These are phyloP conservation scores for Colletotrichum euphorbiae DNA, from an alignment of 2,329 filamentous ascomycete genomes.

Conservation along the genomic window DNA sequence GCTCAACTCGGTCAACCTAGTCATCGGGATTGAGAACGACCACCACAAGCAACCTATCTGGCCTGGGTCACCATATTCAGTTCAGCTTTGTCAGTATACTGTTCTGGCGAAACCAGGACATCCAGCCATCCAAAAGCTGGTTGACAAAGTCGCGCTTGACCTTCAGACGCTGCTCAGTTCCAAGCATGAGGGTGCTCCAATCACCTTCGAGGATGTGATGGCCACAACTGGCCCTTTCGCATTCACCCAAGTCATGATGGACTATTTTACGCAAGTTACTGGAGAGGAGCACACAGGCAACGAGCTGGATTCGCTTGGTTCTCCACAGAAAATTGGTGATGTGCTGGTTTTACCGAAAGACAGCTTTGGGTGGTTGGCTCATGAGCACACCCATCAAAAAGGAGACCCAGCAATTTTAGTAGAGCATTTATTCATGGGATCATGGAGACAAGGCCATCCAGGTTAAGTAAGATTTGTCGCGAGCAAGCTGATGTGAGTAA, in stretches of 20 bases:
- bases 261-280: conserved; percentile 45
- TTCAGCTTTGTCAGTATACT: conserved; percentile 82
- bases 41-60: conserved; percentile 48
- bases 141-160: conserved; percentile 68
- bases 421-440: conserved; percentile 43
- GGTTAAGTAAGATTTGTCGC: conserved; percentile 8
- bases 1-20: conserved; percentile 71
- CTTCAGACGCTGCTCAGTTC: conserved; percentile 42
- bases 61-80: conserved; percentile 74
- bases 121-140: conserved; percentile 73
- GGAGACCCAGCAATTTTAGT: conserved; percentile 39
- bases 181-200: conserved; percentile 32
- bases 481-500: too few species aligned
- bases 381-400: conserved; percentile 33
- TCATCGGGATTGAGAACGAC: conserved; percentile 79
- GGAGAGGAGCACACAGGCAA: conserved; percentile 45
- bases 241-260: conserved; percentile 48
- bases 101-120: conserved; percentile 80
- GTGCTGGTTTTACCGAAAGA: conserved; percentile 49
- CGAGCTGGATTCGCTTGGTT: conserved; percentile 45
- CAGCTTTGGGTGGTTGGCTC: conserved; percentile 41
- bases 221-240: conserved; percentile 47
- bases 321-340: conserved; percentile 48
- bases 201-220: conserved; percentile 49
- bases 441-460: conserved; percentile 40